Evolutionary conservation across 176 grass and related monocot species (phyloP), one percentile per base, ranked within the genome.

Genomic region (Aegilops tauschii): DNA sequence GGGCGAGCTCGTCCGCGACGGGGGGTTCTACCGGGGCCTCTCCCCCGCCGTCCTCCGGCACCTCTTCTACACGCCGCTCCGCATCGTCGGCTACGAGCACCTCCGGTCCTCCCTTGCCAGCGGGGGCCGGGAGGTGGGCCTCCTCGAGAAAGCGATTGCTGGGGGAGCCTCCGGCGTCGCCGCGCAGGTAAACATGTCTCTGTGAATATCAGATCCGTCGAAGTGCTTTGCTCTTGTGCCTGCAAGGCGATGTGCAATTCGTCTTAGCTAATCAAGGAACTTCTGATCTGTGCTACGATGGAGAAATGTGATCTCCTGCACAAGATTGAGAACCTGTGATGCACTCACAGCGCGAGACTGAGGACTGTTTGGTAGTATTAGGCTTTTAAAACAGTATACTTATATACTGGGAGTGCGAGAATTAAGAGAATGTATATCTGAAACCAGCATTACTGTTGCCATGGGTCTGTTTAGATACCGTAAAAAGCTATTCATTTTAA

Each of bases 51-150:
- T 97, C 14, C 80, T 97, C 65, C 91, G 93, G 47, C 92, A 97
- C 72, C 79, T 97, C 56, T 83, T 95, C 52, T 97, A 97, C 85
- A 93, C 90, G 27, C 92, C 95, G 12, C 90, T 95, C 34, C 87
- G 93, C 79, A 97, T 97, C 80, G 87, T 95, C 7, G 85, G 93
- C 20, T 97, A 95, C 83, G 95, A 97, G 80, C 73, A 93, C 77
- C 77, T 97, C 49, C 89, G 93, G 62, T 84, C 58, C 68, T 61
- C 66, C 62, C 78, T 91, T n/a, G 80, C 77, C 37, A 18, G 35
- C 30, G 87, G 75, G 14, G 93, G 83, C 0, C 73, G 88, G 29
- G 89, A 93, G 42, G 83, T 63, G 9, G 80, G 87, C 83, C 70
- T 95, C 58, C 62, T 93, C 18, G 89, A 84, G 34, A 97, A 88